Evolutionary conservation across 176 grass and related monocot genomes (phyloP).

Genomic region (Eremochloa ophiuroides): DNA sequence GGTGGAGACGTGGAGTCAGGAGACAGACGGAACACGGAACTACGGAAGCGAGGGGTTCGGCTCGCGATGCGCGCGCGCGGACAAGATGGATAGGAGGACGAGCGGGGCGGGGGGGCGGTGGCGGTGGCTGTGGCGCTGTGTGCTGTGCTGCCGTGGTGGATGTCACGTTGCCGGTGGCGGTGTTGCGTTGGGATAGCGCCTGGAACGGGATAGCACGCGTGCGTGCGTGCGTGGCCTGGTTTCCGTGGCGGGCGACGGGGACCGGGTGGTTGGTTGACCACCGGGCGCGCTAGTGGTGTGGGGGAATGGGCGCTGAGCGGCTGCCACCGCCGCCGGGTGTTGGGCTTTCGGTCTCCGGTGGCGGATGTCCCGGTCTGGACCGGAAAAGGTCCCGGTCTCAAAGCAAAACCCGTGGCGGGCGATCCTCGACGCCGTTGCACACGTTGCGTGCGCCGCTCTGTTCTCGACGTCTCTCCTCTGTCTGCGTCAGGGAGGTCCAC

Average conservation of each 20-base stretch:
- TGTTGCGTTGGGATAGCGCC: neutral
- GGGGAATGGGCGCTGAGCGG: neutral
- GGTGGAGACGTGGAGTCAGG: neutral
- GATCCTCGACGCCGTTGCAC: neutral
- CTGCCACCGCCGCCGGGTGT: no score
- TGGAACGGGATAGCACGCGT: neutral
- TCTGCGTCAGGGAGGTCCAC: neutral
- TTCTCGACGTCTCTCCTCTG: no score
- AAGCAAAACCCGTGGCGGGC: neutral
- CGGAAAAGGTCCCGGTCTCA: neutral
- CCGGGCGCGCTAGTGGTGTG: neutral
- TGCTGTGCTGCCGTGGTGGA: slow-evolving; percentile 26
- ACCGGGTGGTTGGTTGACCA: neutral
- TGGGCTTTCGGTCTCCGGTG: neutral
- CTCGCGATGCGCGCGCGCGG: neutral
- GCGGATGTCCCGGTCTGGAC: neutral
- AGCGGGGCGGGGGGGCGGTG: no score
- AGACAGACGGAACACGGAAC: no score
- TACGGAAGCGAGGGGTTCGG: neutral
- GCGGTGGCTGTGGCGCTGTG: no score
- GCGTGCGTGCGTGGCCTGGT: neutral
- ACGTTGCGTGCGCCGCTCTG: neutral
- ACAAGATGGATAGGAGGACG: neutral
- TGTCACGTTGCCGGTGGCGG: slow-evolving; percentile 15
- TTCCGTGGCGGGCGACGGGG: neutral